A percentile compares a stretch with the other conserved stretches of the same genome.
phyloP scores from a whole-genome alignment of 2,329 filamentous ascomycete species.

The Paecilomyces sp. region DNA sequence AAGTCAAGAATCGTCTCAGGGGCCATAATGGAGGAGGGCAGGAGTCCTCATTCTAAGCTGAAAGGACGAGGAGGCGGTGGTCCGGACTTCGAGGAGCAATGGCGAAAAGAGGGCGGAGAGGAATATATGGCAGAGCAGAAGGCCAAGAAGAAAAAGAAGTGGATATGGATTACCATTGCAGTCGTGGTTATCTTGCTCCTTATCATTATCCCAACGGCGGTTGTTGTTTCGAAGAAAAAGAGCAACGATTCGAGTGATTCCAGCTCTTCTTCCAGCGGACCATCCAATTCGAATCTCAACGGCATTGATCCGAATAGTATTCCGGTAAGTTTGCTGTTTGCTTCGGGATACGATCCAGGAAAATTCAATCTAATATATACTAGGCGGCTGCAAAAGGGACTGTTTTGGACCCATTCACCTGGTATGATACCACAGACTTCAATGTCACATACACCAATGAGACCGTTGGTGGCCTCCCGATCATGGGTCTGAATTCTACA shows the following conservation, averaged over 20 bases:
- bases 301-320: conserved; percentile 51
- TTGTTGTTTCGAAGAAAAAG: conserved; percentile 60
- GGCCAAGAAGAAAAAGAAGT: conserved; percentile 35
- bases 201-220: conserved; percentile 61
- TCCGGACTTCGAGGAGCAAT: not conserved
- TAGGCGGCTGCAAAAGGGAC: conserved; percentile 59
- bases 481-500: conserved; percentile 79
- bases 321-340: conserved; percentile 38
- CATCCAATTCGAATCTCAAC: conserved; percentile 42
- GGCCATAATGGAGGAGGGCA: conserved; percentile 61
- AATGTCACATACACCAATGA: conserved; percentile 88
- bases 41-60: conserved; percentile 40
- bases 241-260: conserved; percentile 19
- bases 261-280: conserved; percentile 16
- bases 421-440: conserved; percentile 85
- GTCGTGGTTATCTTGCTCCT: conserved; percentile 51
- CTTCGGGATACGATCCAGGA: not conserved
- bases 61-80: conserved; percentile 24
- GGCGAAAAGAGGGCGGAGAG: conserved; percentile 8
- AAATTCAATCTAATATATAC: conserved; percentile 6
- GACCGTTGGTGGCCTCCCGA: conserved; percentile 74
- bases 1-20: conserved; percentile 63
- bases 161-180: conserved; percentile 49
- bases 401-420: conserved; percentile 80
- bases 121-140: conserved; percentile 14